phyloP scores from a whole-genome alignment of 1,284 basidiomycete genomes.

The Fomitopsis pinicola region DNA sequence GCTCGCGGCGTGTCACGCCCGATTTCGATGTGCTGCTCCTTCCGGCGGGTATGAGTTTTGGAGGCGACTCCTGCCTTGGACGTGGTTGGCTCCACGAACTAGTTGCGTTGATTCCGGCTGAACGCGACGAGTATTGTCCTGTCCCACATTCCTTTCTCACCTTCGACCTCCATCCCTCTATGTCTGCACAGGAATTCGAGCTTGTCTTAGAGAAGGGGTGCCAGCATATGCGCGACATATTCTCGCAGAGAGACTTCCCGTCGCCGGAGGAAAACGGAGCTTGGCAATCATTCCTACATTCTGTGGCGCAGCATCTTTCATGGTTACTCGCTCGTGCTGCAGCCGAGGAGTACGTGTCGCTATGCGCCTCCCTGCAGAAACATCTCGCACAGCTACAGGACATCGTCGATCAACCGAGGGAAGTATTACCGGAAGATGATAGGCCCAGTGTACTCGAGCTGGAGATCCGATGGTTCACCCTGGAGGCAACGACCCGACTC shows the following conservation, averaged over 20 bases:
- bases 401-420: conserved; percentile 17
- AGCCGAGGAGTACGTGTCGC: conserved; percentile 12
- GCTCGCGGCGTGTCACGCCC: conserved; percentile 26
- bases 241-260: conserved; percentile 35
- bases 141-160: conserved; percentile 14
- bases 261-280: conserved; percentile 25
- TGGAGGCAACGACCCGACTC: conserved; percentile 52
- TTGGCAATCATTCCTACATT: conserved; percentile 23
- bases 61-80: conserved; percentile 44
- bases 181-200: conserved; percentile 19
- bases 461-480: conserved; percentile 51
- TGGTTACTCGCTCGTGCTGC: conserved; percentile 18
- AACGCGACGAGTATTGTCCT: conserved; percentile 4
- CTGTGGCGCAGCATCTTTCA: conserved; percentile 21
- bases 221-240: conserved; percentile 23
- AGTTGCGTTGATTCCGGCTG: conserved; percentile 31
- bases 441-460: conserved; percentile 38
- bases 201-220: conserved; percentile 16
- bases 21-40: conserved; percentile 50
- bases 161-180: conserved; percentile 14
- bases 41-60: conserved; percentile 47
- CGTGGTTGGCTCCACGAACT: conserved; percentile 57
- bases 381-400: conserved; percentile 36
- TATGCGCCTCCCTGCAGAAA: conserved; percentile 33
- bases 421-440: conserved; percentile 19